Evolutionary conservation across 257 asterid genomes (phyloP).

Genomic region (Striga asiatica): DNA sequence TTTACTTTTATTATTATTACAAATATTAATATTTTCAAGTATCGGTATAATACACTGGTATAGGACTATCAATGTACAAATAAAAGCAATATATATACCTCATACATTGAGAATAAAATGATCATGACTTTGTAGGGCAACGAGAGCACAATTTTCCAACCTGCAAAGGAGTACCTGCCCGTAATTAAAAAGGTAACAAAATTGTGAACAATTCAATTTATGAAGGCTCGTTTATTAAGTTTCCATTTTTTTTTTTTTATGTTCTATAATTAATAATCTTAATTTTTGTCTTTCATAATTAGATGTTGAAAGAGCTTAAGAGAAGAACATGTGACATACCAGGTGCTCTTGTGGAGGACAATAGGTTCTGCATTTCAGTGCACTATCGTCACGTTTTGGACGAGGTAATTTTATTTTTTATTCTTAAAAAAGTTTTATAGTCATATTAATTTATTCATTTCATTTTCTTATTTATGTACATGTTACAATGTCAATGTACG

Average conservation of each 20-base stretch:
- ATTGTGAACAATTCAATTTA: no score
- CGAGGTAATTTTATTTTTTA: constrained; percentile 23
- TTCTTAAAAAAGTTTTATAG: no score
- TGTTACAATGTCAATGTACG: no score
- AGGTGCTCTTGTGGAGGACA: constrained; percentile 76
- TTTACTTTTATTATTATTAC: no score
- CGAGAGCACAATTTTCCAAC: constrained; percentile 57
- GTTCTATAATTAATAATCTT: not conserved
- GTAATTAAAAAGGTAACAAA: constrained; percentile 57
- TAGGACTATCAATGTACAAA: no score
- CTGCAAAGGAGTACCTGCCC: constrained; percentile 71
- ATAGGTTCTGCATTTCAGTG: constrained; percentile 68
- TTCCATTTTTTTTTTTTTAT: not conserved
- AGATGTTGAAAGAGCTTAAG: constrained; percentile 54
- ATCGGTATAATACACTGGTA: not conserved
- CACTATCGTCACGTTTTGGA: constrained; percentile 68
- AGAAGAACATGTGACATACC: constrained; percentile 26
- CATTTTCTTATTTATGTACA: no score
- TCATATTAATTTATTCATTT: no score
- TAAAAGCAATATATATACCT: not conserved
- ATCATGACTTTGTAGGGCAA: constrained; percentile 37
- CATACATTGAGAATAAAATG: not conserved
- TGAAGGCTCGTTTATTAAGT: not conserved
- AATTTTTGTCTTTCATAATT: not conserved
- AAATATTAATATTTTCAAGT: not conserved